phyloP scores from a whole-genome alignment of 129 eudicot species.

The Smallanthus sonchifolius region DNA sequence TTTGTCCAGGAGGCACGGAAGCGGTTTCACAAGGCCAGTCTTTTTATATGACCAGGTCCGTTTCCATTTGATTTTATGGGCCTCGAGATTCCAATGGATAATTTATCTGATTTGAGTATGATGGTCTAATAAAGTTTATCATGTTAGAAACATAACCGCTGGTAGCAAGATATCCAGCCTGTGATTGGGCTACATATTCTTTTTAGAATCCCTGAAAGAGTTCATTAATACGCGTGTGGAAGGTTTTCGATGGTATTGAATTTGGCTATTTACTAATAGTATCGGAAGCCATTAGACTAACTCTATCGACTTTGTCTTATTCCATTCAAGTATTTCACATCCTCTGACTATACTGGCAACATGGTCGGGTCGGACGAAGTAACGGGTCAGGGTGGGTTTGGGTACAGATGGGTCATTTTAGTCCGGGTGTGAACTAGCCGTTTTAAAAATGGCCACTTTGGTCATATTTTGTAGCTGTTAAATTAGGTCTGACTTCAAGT shows the following conservation, averaged over 20 bases:
- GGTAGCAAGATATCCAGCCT: constrained; percentile 23
- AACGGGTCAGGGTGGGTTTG: too few species aligned
- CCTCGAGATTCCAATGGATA: constrained; percentile 95
- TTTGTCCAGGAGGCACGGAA: too few species aligned
- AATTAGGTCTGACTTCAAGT: too few species aligned
- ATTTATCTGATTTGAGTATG: constrained; percentile 73
- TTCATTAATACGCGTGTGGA: constrained; percentile 22
- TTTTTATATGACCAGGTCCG: too few species aligned
- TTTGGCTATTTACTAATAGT: constrained; percentile 47
- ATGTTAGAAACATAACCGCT: constrained; percentile 31
- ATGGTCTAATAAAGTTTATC: constrained; percentile 59
- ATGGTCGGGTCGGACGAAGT: too few species aligned
- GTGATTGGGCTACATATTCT: constrained; percentile 42
- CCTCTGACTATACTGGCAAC: too few species aligned
- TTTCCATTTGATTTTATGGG: constrained; percentile 72
- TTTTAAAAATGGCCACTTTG: too few species aligned
- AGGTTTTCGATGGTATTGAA: constrained; percentile 27
- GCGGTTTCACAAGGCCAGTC: too few species aligned
- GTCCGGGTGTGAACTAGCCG: too few species aligned
- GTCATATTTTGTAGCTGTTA: too few species aligned
- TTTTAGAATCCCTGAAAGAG: constrained; percentile 35
- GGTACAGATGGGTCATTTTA: too few species aligned
- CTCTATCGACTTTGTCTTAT: background rate
- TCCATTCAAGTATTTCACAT: background rate
- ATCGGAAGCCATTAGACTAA: constrained; percentile 18